Percentiles rank a stretch among this genome's conserved stretches.
Conservation (phyloP, 2,329 filamentous ascomycete genomes). For the Fusarium nisikadoi region DNA sequence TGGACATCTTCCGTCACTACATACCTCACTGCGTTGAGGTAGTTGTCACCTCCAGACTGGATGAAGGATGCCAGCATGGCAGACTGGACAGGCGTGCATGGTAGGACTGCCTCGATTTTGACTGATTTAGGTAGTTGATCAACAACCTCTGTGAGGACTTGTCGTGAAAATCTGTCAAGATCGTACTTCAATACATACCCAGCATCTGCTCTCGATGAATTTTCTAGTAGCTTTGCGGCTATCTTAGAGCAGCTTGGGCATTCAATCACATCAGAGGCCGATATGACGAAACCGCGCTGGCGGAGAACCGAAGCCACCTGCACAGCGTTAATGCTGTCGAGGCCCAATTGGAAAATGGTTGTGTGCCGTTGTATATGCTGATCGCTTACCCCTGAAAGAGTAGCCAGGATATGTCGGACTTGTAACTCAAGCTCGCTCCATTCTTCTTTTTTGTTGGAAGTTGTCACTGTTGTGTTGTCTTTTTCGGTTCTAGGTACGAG, state of each 20-base stretch:
- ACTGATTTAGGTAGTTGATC: slow-evolving; percentile 27
- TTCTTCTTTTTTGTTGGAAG: slow-evolving; percentile 35
- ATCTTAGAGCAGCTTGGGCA: slow-evolving; percentile 59
- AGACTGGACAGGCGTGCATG: slow-evolving; percentile 82
- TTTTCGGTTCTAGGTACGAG: slow-evolving; percentile 38
- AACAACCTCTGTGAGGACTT: slow-evolving; percentile 46
- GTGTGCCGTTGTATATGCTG: slow-evolving; percentile 67
- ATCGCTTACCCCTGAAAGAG: slow-evolving; percentile 64
- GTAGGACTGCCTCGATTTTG: slow-evolving; percentile 69
- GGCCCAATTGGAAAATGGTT: slow-evolving; percentile 86
- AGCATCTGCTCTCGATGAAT: slow-evolving; percentile 3
- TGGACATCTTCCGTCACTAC: slow-evolving; percentile 56
- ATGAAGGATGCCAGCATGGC: slow-evolving; percentile 83
- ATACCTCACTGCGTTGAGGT: slow-evolving; percentile 78
- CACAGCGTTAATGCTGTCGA: slow-evolving; percentile 89
- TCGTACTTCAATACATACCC: slow-evolving; percentile 48
- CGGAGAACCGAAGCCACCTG: slow-evolving; percentile 79
- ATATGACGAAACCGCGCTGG: slow-evolving; percentile 65
- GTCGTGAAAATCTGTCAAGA: slow-evolving; percentile 52
- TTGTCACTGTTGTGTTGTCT: slow-evolving; percentile 9
- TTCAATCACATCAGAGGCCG: slow-evolving; percentile 80
- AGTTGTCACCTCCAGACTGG: slow-evolving; percentile 72
- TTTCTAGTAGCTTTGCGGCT: slow-evolving; percentile 43
- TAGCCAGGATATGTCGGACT: slow-evolving; percentile 67
- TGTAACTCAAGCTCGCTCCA: slow-evolving; percentile 64